phyloP scores from a whole-genome alignment of 2,329 filamentous ascomycete genomes.

The Penicillium rolfsii region DNA sequence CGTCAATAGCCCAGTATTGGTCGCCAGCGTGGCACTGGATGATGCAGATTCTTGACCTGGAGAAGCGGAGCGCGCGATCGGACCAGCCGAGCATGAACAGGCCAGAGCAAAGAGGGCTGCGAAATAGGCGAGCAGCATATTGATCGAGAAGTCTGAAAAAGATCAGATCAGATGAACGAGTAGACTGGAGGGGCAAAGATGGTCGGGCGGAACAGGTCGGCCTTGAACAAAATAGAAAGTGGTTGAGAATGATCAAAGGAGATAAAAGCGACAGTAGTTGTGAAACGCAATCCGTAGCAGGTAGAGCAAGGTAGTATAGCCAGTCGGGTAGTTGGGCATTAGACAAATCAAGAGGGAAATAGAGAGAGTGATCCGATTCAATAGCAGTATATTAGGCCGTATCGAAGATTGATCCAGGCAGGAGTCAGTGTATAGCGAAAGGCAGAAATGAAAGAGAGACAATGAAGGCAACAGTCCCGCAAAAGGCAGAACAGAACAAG shows the following conservation, averaged over 20 bases:
- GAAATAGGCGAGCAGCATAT: constrained; percentile 23
- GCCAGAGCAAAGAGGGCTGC: constrained; percentile 18
- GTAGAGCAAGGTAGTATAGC: constrained; percentile 10
- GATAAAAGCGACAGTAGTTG: neutral
- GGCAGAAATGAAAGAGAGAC: constrained; percentile 7
- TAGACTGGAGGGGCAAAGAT: neutral
- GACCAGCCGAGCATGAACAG: constrained; percentile 29
- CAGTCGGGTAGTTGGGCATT: neutral
- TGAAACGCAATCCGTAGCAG: neutral
- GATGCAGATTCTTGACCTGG: neutral
- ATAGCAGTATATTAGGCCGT: neutral
- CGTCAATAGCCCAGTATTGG: neutral
- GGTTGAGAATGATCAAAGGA: neutral
- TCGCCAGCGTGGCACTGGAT: neutral
- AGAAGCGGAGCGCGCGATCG: constrained; percentile 30
- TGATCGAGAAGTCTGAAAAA: constrained; percentile 8
- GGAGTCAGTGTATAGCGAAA: neutral
- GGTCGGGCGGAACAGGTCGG: neutral
- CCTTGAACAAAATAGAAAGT: neutral
- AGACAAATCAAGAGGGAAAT: neutral
- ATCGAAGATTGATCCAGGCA: constrained; percentile 1
- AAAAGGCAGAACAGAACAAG: neutral
- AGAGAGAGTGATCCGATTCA: neutral
- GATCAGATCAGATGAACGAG: constrained; percentile 3
- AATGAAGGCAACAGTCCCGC: neutral